Base-by-base conservation (phyloP, 441 rosid genomes). In the Biscutella laevigata region DNA sequence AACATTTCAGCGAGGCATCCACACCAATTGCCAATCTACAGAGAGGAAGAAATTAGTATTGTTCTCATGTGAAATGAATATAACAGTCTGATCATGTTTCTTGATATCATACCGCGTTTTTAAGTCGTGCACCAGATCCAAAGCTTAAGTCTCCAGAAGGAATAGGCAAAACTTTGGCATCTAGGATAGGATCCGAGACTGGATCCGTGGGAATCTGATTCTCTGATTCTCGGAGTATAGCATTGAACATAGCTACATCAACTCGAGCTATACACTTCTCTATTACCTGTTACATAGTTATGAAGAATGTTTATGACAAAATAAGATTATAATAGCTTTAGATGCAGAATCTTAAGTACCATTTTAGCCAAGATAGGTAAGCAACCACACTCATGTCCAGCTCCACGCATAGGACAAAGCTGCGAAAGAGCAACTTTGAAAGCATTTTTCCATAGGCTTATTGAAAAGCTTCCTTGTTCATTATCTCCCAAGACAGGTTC, bases 231-330 rank as follows among this genome's bases (percentile, higher is more conserved):
- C 94, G 84, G 9, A 86, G 77, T 65, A 90, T 86, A 34, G 92
- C 95, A 61, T 90, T 90, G 70, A 90, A 90, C 83, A 90, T 84
- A 38, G 95, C 89, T 21, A 86, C 82, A 57, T 90, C 97, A 44
- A 84, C 48, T 66, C 97, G 67, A 25, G 77, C 77, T 47, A 82
- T 56, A 61, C 95, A 82, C 33, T 79, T 87, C 56, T 78, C 85
- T 83, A 84, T 86, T 27, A 82, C 91, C 95, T 89, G 66, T 54
- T 38, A 5, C 22, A 22, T 14, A 51, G 32, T 58, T n/a, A 47
- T 34, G 55, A 25, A 62, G 7, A 12, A 38, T 42, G 10, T 57
- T 1, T 24, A 12, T 7, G 4, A 0, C n/a, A 48, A 49, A 7
- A 53, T 33, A 44, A 62, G 41, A 7, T 28, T 53, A 17, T 33